phyloP scores from a whole-genome alignment of 2,329 filamentous ascomycete species.

The Colletotrichum eremochloae region DNA sequence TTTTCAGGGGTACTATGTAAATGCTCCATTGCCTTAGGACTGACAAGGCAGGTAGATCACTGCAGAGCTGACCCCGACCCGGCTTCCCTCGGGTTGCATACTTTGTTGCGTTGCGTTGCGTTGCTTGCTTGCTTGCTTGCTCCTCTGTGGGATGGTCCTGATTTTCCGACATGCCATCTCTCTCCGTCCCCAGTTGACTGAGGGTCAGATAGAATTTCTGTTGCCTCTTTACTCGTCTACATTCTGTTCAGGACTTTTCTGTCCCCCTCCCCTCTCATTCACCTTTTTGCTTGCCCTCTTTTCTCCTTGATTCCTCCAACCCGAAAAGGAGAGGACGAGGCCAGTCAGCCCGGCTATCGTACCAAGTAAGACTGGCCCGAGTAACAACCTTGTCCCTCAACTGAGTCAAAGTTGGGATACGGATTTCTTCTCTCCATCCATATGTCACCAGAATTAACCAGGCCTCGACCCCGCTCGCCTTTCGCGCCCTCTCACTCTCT shows the following conservation, averaged over 20 bases:
- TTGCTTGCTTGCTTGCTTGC: neutral
- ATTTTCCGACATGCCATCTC: conserved; percentile 1
- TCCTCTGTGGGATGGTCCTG: neutral
- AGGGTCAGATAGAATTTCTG: neutral
- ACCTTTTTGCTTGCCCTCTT: neutral
- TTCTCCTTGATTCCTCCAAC: neutral
- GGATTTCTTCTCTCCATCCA: conserved; percentile 8
- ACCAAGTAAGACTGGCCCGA: neutral
- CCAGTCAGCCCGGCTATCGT: neutral
- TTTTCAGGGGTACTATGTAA: conserved; percentile 6
- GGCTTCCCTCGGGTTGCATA: neutral
- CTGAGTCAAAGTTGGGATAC: conserved; percentile 6
- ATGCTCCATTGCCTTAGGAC: conserved; percentile 11
- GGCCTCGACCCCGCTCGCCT: conserved; percentile 36
- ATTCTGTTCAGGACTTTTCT: neutral
- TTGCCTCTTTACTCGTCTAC: conserved; percentile 26
- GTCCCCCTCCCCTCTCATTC: neutral
- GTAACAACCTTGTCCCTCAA: neutral
- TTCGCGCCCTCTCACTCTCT: conserved; percentile 1
- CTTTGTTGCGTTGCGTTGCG: neutral
- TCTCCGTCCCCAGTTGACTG: neutral
- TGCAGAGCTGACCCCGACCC: neutral
- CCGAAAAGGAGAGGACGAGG: neutral
- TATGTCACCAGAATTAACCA: conserved; percentile 18
- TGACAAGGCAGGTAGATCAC: conserved; percentile 22